phyloP scores from a whole-genome alignment of 116 monocot genomes.

The Posidonia oceanica region DNA sequence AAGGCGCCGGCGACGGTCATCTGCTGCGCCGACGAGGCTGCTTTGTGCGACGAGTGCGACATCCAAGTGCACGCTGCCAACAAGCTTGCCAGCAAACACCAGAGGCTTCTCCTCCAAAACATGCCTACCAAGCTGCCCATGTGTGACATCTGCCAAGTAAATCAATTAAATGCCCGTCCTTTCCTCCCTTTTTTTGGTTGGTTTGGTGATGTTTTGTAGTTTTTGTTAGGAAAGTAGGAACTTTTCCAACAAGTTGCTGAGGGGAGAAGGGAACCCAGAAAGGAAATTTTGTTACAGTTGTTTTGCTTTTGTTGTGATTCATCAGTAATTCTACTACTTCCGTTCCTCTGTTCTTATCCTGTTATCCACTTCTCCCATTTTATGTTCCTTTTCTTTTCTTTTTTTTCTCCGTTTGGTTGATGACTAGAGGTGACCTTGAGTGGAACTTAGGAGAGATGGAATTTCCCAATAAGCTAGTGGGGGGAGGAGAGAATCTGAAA shows the following conservation, averaged over 20 bases:
- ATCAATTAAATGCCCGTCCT: neutral
- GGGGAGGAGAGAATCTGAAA: no score
- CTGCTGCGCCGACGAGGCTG: constrained; percentile 99
- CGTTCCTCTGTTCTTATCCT: neutral
- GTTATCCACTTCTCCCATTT: neutral
- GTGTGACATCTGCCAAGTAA: constrained; percentile 89
- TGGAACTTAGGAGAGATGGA: no score
- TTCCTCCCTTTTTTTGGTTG: neutral
- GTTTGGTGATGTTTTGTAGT: neutral
- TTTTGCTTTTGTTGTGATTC: neutral
- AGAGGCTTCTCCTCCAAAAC: constrained; percentile 59
- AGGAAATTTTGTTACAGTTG: neutral
- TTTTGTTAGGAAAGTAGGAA: neutral
- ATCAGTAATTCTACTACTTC: neutral
- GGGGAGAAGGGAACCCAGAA: neutral
- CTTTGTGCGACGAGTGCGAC: constrained; percentile 74
- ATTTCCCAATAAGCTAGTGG: no score
- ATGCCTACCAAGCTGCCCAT: constrained; percentile 50
- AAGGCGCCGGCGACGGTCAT: constrained; percentile 62
- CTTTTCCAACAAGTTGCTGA: neutral
- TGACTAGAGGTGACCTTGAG: no score
- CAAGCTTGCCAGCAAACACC: constrained; percentile 96
- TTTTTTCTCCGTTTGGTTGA: no score
- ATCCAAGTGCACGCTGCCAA: constrained; percentile 82
- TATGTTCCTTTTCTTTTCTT: no score